Evolutionary conservation across 2,329 filamentous ascomycete species (phyloP), one percentile per base, ranked within the genome.

Genomic region (Xylariomycetidae sp.): DNA sequence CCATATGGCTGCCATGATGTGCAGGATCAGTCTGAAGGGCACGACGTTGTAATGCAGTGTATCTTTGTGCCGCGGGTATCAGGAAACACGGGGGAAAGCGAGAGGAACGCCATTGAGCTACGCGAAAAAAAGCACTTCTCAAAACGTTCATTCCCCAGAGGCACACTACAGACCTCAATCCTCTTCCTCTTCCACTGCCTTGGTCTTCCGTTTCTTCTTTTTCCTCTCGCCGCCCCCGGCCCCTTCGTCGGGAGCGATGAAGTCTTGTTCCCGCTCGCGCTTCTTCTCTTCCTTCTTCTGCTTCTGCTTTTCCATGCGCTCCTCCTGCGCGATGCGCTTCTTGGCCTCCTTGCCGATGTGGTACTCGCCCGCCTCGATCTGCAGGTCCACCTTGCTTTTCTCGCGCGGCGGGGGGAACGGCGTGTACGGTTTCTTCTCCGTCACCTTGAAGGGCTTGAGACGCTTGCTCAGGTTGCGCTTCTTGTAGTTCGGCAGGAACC

Each of bases 311-410:
- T 94, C 88, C 54, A 87, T 75, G 46, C 88, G 72, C 54, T 87
- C 85, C 56, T 90, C 83, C 62, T 85, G 81, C 29, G 72, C 80
- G 34, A 82, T 84, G 41, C 89, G 74, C 54, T 94, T 87, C 72
- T 94, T 95, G 40, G 88, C 89, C 55, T 89, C 80, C 70, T 95
- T 95, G 56, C 82, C 82, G 56, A 98, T 64, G 63, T 97, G 97
- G 67, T 94, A 98, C 67, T 97, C 90, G 65, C 92, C 90, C 51
- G 80, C 89, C 71, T 98, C 92, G 68, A 98, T 95, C 74, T 98
- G 90, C 63, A 88, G 66, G 64, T 98, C 92, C 51, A 98, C 77
- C 78, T 97, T 98, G 78, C 89, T 96, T 85, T 95, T 95, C 73
- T 98, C 90, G 46, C 89, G 88, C 27, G 88, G 78, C 6, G 92